These are phyloP conservation scores for Leccinum sublutescens DNA, from an alignment of 768 basidiomycete species.

Conservation along the genomic window DNA sequence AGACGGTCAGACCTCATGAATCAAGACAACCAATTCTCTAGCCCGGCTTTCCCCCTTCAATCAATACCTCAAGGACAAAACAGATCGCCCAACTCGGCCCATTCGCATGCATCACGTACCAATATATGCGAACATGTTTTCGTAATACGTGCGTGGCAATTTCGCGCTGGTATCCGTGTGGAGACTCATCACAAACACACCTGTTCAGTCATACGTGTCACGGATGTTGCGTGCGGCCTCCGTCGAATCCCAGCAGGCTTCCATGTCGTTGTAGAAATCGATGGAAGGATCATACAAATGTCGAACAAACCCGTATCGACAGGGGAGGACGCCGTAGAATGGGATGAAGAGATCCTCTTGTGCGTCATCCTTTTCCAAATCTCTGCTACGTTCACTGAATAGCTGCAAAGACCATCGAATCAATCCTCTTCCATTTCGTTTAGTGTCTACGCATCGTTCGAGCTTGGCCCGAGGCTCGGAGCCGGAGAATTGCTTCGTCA, in stretches of 20 bases:
- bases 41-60: not conserved
- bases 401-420: not conserved
- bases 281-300: not conserved
- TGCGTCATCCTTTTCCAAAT: not conserved
- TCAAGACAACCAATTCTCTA: not conserved
- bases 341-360: not conserved
- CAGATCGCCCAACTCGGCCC: not conserved
- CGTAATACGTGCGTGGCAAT: not conserved
- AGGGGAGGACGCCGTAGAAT: not conserved
- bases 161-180: not conserved
- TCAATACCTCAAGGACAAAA: too few species aligned
- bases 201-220: not conserved
- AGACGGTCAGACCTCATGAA: not conserved
- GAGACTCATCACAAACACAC: not conserved
- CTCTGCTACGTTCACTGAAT: not conserved
- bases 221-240: not conserved
- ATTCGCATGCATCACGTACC: not conserved
- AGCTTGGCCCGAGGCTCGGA: not conserved
- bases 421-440: not conserved
- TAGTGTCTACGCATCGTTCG: not conserved
- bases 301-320: not conserved
- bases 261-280: not conserved
- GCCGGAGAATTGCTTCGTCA: not conserved
- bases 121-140: not conserved
- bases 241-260: not conserved